Base-by-base conservation (phyloP, 148 eudicot species). In the Rhododendron griersonianum region DNA sequence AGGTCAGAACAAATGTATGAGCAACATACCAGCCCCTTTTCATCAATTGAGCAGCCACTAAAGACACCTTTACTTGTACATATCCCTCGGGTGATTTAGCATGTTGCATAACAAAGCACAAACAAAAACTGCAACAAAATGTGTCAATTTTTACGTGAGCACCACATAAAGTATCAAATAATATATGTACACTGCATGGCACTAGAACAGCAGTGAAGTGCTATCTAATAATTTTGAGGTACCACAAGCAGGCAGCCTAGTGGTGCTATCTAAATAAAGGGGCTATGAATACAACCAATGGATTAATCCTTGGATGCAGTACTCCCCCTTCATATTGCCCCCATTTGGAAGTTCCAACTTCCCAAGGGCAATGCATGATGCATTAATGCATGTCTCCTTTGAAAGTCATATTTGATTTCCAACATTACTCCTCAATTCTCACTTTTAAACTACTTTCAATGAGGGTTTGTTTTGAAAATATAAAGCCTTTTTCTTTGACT, bases 1-100 rank as follows among this genome's bases (percentile, higher is more conserved):
- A 47, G 37, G 39, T 67, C 67, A 50, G 48, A 53, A 87, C 41
- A 51, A 53, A 80, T 53, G 9, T n/a, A 65, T 15, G 55, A 57
- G 33, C 67, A 87, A 94, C 98, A 87, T 89, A 96, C 99, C 98
- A 95, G 85, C 99, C 98, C 91, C 98, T 93, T 91, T 96, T 96
- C 89, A 96, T 84, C 93, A 96, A 92, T 75, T 93, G 98, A 89
- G 99, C 95, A 89, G 96, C 98, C 84, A 96, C 98, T n/a, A 95
- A 94, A 73, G 99, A 93, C 87, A 96, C 95, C 87, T 96, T 96
- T 82, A 92, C 90, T 88, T 90, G 96, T 82, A 96, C 96, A 81
- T 92, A 96, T 76, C 98, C 94, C 87, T 95, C 98, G 2, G 92
- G 93, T 79, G 93, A 96, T 88, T 85, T 91, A 48, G 99, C 98